Percentiles rank a stretch among this genome's conserved stretches.
phyloP scores from a whole-genome alignment of 805 yeast species.

The Candida khao-thaluensis region DNA sequence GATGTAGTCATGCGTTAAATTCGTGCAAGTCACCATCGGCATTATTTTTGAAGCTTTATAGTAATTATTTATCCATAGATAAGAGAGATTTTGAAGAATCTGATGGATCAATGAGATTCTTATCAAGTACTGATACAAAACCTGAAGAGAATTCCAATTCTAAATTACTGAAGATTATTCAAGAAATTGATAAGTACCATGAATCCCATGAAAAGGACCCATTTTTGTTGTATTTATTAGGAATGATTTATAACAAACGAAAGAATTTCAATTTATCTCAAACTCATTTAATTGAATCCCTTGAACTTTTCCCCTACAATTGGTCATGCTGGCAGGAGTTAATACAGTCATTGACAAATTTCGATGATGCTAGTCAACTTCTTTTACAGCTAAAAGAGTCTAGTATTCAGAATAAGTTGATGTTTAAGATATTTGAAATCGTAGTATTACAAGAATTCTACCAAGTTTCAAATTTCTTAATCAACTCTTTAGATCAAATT shows the following conservation, averaged over 20 bases:
- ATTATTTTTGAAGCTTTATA: conserved; percentile 63
- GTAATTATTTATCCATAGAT: conserved; percentile 75
- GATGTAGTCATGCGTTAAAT: conserved; percentile 63
- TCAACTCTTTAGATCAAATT: conserved; percentile 47
- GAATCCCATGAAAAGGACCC: conserved; percentile 42
- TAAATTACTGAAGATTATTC: conserved; percentile 33
- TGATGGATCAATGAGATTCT: conserved; percentile 59
- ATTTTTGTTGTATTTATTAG: conserved; percentile 69
- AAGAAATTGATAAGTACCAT: conserved; percentile 39
- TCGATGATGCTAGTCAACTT: conserved; percentile 56
- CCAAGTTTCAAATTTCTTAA: conserved; percentile 47
- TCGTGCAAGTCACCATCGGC: conserved; percentile 52
- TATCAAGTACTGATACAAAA: conserved; percentile 19
- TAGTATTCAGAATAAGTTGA: conserved; percentile 27
- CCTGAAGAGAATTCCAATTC: conserved; percentile 18
- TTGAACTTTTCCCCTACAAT: conserved; percentile 72
- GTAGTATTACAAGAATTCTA: conserved; percentile 75
- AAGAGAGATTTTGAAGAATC: conserved; percentile 67
- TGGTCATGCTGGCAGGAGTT: conserved; percentile 95
- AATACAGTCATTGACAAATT: conserved; percentile 54
- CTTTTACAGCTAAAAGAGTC: conserved; percentile 38
- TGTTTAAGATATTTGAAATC: conserved; percentile 59
- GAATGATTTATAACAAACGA: conserved; percentile 62
- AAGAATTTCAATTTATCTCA: conserved; percentile 63
- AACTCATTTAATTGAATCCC: conserved; percentile 55